A percentile compares a stretch with the other conserved stretches of the same genome.
These are phyloP conservation scores for Galerina marginata DNA, from an alignment of 768 basidiomycete genomes.

Conservation along the genomic window DNA sequence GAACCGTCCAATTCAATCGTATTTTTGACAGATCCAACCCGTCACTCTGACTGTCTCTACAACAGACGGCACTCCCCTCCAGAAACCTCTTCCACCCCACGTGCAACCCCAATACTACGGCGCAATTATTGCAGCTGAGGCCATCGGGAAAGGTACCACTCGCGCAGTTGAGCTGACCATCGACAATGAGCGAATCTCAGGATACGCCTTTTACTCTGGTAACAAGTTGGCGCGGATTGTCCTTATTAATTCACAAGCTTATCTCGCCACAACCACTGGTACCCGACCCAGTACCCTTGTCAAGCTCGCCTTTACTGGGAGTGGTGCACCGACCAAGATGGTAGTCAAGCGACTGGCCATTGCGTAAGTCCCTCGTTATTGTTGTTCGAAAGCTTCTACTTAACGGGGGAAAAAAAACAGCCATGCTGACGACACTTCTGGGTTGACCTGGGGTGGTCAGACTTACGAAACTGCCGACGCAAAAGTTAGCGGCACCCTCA, in stretches of 20 bases:
- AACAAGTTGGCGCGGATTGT: conserved; percentile 50
- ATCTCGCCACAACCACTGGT: conserved; percentile 36
- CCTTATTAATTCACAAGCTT: conserved; percentile 65
- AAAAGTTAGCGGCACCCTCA: conserved; percentile 40
- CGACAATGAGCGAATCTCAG: conserved; percentile 51
- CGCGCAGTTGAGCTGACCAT: conserved; percentile 54
- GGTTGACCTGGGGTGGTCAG: conserved; percentile 62
- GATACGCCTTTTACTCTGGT: conserved; percentile 65
- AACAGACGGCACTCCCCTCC: conserved; percentile 55
- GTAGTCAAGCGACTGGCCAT: conserved; percentile 55
- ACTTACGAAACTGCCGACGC: conserved; percentile 59
- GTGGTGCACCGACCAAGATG: conserved; percentile 32
- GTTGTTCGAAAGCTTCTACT: background rate
- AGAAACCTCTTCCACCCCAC: conserved; percentile 59
- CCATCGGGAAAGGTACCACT: conserved; percentile 51
- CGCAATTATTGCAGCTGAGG: conserved; percentile 63
- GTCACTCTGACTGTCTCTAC: conserved; percentile 59
- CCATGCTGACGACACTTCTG: conserved; percentile 53
- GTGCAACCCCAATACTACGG: conserved; percentile 73
- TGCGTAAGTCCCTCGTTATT: conserved; percentile 31
- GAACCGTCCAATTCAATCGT: background rate
- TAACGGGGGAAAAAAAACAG: conserved; percentile 16
- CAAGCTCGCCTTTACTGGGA: conserved; percentile 41
- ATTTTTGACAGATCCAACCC: conserved; percentile 61
- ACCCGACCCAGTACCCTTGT: conserved; percentile 49